Percentiles rank a stretch among this genome's conserved stretches.
phyloP scores from a whole-genome alignment of 2,329 filamentous ascomycete genomes.

The Aspergillus sp. region DNA sequence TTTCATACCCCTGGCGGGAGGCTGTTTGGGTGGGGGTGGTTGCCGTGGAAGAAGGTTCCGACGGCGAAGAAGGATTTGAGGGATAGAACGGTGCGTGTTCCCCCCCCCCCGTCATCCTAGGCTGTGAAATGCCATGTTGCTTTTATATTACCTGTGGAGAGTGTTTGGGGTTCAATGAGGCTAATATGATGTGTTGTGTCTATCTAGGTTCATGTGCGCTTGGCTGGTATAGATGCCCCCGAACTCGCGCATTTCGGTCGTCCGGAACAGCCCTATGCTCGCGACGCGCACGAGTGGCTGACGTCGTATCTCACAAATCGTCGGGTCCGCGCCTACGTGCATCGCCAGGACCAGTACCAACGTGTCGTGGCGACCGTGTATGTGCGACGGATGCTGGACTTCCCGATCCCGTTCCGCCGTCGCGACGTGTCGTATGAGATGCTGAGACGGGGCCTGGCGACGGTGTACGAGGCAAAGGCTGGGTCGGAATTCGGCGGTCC shows the following conservation, averaged over 20 bases:
- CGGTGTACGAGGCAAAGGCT: conserved; percentile 88
- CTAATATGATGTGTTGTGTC: neutral
- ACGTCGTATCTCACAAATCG: conserved; percentile 67
- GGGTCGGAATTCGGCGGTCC: conserved; percentile 84
- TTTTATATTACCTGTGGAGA: neutral
- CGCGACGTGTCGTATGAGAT: conserved; percentile 87
- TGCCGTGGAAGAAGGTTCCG: conserved; percentile 70
- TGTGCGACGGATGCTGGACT: conserved; percentile 56
- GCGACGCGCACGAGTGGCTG: conserved; percentile 82
- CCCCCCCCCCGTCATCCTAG: neutral
- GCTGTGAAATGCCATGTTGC: neutral
- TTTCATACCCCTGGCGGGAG: conserved; percentile 94
- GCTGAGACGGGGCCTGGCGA: conserved; percentile 80
- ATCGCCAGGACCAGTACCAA: conserved; percentile 87
- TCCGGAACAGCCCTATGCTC: conserved; percentile 77
- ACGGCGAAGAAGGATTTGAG: conserved; percentile 66
- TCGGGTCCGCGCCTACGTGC: conserved; percentile 78
- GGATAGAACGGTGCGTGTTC: conserved; percentile 68
- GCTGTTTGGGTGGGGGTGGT: conserved; percentile 87
- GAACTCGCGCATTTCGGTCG: conserved; percentile 90
- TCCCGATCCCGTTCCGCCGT: conserved; percentile 51
- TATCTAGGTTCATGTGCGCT: conserved; percentile 71
- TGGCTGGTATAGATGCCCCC: conserved; percentile 91
- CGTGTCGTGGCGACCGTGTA: conserved; percentile 84
- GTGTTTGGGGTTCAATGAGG: neutral